phyloP scores from a whole-genome alignment of 1,139 yeast genomes.

The Geotrichum australiense region DNA sequence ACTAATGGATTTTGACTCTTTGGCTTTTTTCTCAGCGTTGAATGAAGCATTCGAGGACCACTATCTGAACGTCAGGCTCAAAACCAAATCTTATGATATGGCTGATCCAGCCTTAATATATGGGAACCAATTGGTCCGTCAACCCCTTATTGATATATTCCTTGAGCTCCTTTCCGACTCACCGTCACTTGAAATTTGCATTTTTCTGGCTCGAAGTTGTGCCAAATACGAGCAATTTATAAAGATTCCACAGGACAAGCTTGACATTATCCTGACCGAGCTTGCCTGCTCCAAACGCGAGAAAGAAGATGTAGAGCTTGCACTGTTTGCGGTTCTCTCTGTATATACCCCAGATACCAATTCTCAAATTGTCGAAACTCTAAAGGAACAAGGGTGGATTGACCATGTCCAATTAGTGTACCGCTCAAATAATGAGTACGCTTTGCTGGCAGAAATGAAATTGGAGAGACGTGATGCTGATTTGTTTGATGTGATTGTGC shows the following conservation, averaged over 20 bases:
- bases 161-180: constrained; percentile 33
- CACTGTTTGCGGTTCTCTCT: too few species aligned
- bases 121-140: constrained; percentile 44
- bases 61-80: constrained; percentile 42
- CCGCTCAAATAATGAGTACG: too few species aligned
- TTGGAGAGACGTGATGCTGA: too few species aligned
- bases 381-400: too few species aligned
- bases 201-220: constrained; percentile 67
- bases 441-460: too few species aligned
- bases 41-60: constrained; percentile 77
- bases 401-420: too few species aligned
- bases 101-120: constrained; percentile 5
- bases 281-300: too few species aligned
- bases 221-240: constrained; percentile 77
- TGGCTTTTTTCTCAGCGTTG: constrained; percentile 53
- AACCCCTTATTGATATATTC: constrained; percentile 57
- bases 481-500: too few species aligned
- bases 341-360: too few species aligned
- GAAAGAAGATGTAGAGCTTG: too few species aligned
- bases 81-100: constrained; percentile 3
- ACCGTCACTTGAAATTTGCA: constrained; percentile 39
- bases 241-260: constrained; percentile 51
- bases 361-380: too few species aligned
- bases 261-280: constrained; percentile 43
- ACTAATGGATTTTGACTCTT: constrained; percentile 46